Base-by-base conservation (phyloP, 2,329 filamentous ascomycete species). In the Fusarium cyanostomum region DNA sequence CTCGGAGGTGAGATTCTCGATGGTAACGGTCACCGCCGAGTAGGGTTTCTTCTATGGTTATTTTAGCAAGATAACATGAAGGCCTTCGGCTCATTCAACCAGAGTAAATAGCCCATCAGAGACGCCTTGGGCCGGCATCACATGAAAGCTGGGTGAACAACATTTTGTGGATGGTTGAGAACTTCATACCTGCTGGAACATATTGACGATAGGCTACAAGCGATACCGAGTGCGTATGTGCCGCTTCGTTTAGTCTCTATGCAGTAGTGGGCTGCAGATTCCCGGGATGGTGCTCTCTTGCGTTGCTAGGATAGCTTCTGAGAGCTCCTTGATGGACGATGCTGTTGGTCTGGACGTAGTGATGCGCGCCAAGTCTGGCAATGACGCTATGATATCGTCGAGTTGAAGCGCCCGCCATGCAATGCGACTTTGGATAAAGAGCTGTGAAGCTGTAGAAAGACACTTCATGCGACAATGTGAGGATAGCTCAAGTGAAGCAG, bases 1-100 rank as follows among this genome's bases (percentile, higher is more conserved):
- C 77, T 97, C 94, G 72, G 92, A 90, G 2, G 94, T 98, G 69
- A 98, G 85, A 58, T 89, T 89, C 77, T 98, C 95, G 71, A 99
- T 87, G 64, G 92, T 92, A 52, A 97, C 94, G 31, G 94, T 97
- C 63, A 99, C 89, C 37, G 95, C 93, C 73, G 95, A 92, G 77
- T 93, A 98, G 4, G 94, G 94, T 80, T 94, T 89, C 81, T 89
- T 77, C 74, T 77, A 55, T 21, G 4, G 2, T 18, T 12, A 10
- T 31, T 13, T 63, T 43, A 62, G 52, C 21, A 33, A 46, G 21
- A 10, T 16, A 10, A 49, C 28, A 27, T 31, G 13, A 31, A 13
- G 8, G 5, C 24, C 24, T 15, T 10, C 21, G 33, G 8, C 9
- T 16, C 16, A 7, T 31, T 34, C 7, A 37, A 24, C 13, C 12